Conservation (phyloP, 2,329 filamentous ascomycete species). For the Ceratocystis cacaofunesta region DNA sequence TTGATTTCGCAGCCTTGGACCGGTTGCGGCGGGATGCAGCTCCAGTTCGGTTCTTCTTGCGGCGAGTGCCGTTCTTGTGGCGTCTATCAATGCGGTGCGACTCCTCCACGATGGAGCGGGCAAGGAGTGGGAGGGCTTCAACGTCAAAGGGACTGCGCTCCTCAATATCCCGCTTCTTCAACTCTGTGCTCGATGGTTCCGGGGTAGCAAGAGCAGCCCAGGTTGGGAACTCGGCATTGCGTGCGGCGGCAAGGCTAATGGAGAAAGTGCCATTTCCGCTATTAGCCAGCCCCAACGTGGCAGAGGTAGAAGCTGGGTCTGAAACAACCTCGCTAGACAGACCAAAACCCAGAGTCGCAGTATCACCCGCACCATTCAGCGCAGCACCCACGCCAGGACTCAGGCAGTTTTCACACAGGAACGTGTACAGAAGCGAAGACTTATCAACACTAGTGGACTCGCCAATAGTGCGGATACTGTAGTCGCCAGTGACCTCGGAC, state of each 20-base stretch:
- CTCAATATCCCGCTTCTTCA: conserved; percentile 4
- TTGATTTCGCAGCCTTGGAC: no score
- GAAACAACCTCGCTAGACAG: conserved; percentile 20
- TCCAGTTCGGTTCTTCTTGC: neutral
- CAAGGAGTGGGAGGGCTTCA: neutral
- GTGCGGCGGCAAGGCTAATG: conserved; percentile 18
- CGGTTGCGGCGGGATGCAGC: no score
- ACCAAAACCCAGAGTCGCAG: conserved; percentile 27
- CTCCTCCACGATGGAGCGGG: conserved; percentile 4
- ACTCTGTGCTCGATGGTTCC: neutral
- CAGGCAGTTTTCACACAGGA: conserved; percentile 30
- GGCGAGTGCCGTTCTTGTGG: neutral
- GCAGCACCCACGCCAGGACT: conserved; percentile 22
- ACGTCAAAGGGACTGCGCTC: neutral
- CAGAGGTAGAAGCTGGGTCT: conserved; percentile 17
- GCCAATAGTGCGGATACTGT: conserved; percentile 28
- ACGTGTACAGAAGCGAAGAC: conserved; percentile 32
- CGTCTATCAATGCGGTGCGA: no score
- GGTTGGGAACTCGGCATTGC: conserved; percentile 18
- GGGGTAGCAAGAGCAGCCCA: conserved; percentile 18
- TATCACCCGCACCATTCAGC: conserved; percentile 19
- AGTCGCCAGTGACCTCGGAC: conserved; percentile 29
- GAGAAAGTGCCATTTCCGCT: conserved; percentile 20
- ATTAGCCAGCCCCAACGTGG: conserved; percentile 17
- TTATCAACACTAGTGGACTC: conserved; percentile 30